Conservation (phyloP, 1,139 yeast genomes). For the Kazachstania sp. region DNA sequence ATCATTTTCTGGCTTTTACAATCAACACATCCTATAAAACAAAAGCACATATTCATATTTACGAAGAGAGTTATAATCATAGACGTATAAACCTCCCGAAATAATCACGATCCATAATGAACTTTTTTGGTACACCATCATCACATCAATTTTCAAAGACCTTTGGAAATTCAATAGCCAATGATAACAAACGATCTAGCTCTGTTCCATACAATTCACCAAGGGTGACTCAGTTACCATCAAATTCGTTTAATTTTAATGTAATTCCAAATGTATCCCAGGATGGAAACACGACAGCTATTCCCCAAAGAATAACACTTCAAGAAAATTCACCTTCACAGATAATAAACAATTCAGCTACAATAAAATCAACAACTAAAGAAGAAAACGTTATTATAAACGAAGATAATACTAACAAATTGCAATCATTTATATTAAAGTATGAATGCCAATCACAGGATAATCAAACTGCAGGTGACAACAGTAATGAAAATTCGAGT, state of each 20-base stretch:
- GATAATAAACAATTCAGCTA: no score
- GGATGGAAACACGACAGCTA: neutral
- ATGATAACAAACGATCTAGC: conserved; percentile 3
- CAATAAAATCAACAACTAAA: neutral
- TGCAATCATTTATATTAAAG: conserved; percentile 12
- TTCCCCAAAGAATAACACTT: no score
- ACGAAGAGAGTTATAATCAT: no score
- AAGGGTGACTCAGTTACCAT: neutral
- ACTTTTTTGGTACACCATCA: conserved; percentile 3
- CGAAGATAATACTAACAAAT: conserved; percentile 10
- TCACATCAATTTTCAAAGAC: neutral
- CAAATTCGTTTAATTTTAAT: neutral
- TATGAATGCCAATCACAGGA: conserved; percentile 18
- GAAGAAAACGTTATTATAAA: neutral
- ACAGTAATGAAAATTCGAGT: conserved; percentile 13
- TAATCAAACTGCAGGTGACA: neutral
- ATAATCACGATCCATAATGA: neutral
- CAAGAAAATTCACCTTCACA: no score
- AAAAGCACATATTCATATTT: no score
- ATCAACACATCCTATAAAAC: no score
- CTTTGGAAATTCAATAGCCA: neutral
- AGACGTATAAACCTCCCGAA: no score
- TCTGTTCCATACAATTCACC: conserved; percentile 5
- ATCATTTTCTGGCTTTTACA: no score
- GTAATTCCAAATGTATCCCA: neutral